Evolutionary conservation across 257 asterid species (phyloP).

Genomic region (Anisodus tanguticus): DNA sequence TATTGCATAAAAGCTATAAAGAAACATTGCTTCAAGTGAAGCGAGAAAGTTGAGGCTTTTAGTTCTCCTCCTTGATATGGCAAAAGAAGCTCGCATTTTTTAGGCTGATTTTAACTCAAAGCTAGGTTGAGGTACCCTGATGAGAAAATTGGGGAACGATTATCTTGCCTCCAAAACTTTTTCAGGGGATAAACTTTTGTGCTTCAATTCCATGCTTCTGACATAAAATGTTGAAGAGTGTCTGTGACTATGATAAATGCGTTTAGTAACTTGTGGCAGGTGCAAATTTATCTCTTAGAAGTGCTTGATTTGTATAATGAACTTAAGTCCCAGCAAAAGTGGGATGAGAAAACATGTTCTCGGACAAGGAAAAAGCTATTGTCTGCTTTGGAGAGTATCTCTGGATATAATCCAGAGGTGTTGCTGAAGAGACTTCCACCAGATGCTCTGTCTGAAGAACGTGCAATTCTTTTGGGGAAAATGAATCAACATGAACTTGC

Average conservation of each 20-base stretch:
- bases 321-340: too few relatives aligned
- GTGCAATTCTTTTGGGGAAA: constrained; percentile 87
- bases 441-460: constrained; percentile 96
- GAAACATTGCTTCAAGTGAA: neutral
- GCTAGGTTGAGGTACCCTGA: neutral
- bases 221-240: constrained; percentile 22
- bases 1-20: neutral
- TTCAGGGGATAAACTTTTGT: constrained; percentile 9
- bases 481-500: constrained; percentile 98
- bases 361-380: constrained; percentile 55
- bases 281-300: constrained; percentile 59
- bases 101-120: constrained; percentile 9
- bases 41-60: constrained; percentile 7
- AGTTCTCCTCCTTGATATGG: constrained; percentile 1
- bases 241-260: constrained; percentile 9
- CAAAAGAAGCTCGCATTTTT: neutral
- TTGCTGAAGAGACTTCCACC: constrained; percentile 84
- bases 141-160: neutral
- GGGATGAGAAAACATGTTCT: too few relatives aligned
- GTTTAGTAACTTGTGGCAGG: constrained; percentile 49
- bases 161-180: neutral
- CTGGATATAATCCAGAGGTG: constrained; percentile 83
- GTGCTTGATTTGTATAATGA: too few relatives aligned
- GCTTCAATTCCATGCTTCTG: constrained; percentile 23
- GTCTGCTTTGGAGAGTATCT: constrained; percentile 85